Percentiles rank a stretch among this genome's conserved stretches.
These are phyloP conservation scores for Pythium periplocum DNA, from an alignment of 352 stramenopile genomes.

Conservation along the genomic window DNA sequence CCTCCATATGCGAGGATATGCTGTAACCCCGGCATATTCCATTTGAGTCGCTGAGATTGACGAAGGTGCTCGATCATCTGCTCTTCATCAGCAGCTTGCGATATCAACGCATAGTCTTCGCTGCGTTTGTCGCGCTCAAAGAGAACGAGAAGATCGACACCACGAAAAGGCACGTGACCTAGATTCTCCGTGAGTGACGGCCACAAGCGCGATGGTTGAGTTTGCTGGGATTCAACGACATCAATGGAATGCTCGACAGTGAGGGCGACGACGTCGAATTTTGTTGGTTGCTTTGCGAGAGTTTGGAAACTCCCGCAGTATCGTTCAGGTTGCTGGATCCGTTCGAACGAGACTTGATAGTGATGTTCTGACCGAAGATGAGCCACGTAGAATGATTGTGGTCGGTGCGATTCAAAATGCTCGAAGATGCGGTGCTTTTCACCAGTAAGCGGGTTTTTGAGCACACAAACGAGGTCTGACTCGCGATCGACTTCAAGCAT, in stretches of 20 bases:
- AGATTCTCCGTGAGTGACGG: slow-evolving; percentile 19
- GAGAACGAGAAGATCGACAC: slow-evolving; percentile 17
- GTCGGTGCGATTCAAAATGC: slow-evolving; percentile 34
- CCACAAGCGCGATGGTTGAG: slow-evolving; percentile 1
- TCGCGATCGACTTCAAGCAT: slow-evolving; percentile 63
- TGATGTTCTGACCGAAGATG: slow-evolving; percentile 51
- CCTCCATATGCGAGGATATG: slow-evolving; percentile 38
- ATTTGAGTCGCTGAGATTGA: slow-evolving; percentile 44
- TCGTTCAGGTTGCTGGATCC: slow-evolving; percentile 30
- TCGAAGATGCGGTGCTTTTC: slow-evolving; percentile 42
- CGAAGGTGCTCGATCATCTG: slow-evolving; percentile 32
- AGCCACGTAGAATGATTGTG: slow-evolving; percentile 59
- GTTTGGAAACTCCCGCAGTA: slow-evolving; percentile 53
- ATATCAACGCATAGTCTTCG: background rate
- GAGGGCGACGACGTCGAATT: slow-evolving; percentile 34
- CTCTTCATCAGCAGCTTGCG: background rate
- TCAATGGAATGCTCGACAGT: slow-evolving; percentile 21
- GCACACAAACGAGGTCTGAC: slow-evolving; percentile 41
- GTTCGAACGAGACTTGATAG: slow-evolving; percentile 41
- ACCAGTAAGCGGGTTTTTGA: slow-evolving; percentile 44
- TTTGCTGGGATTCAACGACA: background rate
- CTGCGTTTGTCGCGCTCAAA: slow-evolving; percentile 26
- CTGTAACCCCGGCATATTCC: slow-evolving; percentile 47
- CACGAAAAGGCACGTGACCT: slow-evolving; percentile 10
- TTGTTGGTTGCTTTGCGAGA: slow-evolving; percentile 14